Base-by-base conservation (phyloP, 306 rosid species). In the Psophocarpus tetragonolobus region DNA sequence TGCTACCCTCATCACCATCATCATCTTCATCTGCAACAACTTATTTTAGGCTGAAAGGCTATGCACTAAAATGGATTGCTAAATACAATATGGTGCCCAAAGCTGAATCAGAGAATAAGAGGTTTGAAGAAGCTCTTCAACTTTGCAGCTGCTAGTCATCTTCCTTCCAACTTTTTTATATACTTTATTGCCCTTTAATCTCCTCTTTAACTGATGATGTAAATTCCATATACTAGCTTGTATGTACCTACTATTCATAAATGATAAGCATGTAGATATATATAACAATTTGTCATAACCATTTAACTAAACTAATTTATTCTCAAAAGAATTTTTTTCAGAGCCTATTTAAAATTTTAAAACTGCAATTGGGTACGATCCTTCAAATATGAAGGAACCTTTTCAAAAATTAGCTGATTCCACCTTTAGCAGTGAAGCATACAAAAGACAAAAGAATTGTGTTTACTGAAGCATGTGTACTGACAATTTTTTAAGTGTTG, bases 11-110 rank as follows among this genome's bases (percentile, higher is more conserved):
- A 4, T 11, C 77, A 14, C 23, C 71, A 1, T 24, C 65, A 7
- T 62, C 57, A 17, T 50, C 63, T 10, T 56, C 80, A 18, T 4
- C 73, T 11, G 0, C 71, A 7, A 14, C 66, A 8, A 58, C 32
- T 82, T 45, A 62, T 84, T 84, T 36, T 80, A 29, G 48, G 58
- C 27, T 80, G 75, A 45, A 85, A 77, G 36, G 76, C 68, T 71
- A 68, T 27, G 30, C 56, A 6, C 62, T 21, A 0, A 72, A 72
- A 54, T 71, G 82, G 83, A 26, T 73, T 33, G 6, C 41, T 45
- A 42, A 71, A 8, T 20, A 24, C 65, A 62, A 70, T 17, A 42
- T 32, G 1, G 0, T 47, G n/a, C 23, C 41, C 8, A 39, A 62
- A 63, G 12, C 54, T 29, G 75, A 8, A 70, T 76, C 82, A 39